A percentile compares a stretch with the other conserved stretches of the same genome.
phyloP scores from a whole-genome alignment of 2,329 filamentous ascomycete genomes.

The Teratosphaeria destructans region DNA sequence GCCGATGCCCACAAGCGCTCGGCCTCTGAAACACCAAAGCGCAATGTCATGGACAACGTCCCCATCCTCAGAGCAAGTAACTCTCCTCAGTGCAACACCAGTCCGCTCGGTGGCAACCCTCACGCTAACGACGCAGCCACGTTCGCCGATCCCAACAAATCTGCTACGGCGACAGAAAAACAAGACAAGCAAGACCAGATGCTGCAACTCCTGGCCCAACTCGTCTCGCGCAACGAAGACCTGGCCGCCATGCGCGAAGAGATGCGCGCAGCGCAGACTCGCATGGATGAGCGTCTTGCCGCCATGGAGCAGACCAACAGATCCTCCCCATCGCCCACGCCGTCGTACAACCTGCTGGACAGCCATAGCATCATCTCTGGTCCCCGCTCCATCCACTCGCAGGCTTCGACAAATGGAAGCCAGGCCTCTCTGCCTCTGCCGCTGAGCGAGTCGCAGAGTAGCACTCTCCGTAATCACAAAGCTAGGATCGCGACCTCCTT shows the following conservation, averaged over 20 bases:
- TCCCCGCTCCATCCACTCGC: neutral
- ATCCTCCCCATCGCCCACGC: neutral
- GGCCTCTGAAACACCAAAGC: neutral
- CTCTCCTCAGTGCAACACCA: neutral
- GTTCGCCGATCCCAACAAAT: slow-evolving; percentile 3
- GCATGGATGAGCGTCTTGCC: slow-evolving; percentile 13
- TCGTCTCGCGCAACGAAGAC: slow-evolving; percentile 9
- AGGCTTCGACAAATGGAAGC: neutral
- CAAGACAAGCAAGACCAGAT: slow-evolving; percentile 4
- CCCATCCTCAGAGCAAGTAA: slow-evolving; percentile 1
- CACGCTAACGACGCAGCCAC: neutral
- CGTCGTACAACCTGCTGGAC: neutral
- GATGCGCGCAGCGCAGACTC: slow-evolving; percentile 6
- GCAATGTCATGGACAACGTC: slow-evolving; percentile 2
- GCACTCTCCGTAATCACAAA: slow-evolving; percentile 1
- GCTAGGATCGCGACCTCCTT: slow-evolving; percentile 11
- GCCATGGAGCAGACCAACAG: slow-evolving; percentile 5
- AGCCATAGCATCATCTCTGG: neutral
- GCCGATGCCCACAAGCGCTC: neutral
- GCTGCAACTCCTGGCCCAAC: slow-evolving; percentile 8
- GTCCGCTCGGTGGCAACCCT: neutral
- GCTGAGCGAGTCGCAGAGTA: neutral
- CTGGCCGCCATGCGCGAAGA: slow-evolving; percentile 9
- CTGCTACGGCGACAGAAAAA: neutral
- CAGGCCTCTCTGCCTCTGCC: neutral